These are phyloP conservation scores for Trichoderma aggressivum DNA, from an alignment of 2,329 filamentous ascomycete genomes.

Conservation along the genomic window DNA sequence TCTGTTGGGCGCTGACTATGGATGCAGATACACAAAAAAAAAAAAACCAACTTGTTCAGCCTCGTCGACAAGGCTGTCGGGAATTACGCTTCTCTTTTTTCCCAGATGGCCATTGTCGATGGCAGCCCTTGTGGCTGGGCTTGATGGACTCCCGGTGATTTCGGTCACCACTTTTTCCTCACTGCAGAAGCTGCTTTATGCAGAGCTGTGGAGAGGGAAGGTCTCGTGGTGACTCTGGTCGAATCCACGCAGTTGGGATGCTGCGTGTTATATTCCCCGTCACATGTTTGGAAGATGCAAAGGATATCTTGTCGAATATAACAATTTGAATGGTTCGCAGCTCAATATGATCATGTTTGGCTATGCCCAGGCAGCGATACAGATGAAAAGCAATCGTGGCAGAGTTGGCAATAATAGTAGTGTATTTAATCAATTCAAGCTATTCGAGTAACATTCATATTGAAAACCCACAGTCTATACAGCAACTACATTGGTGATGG, in stretches of 20 bases:
- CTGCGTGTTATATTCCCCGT: background rate
- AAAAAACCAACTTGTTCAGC: background rate
- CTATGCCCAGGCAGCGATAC: no score
- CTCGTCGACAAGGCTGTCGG: background rate
- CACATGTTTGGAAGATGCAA: no score
- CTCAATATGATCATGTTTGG: no score
- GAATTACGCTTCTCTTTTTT: background rate
- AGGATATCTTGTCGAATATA: no score
- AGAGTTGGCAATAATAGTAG: background rate
- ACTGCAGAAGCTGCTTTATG: slow-evolving; percentile 46
- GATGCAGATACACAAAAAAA: background rate
- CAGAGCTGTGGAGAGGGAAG: slow-evolving; percentile 48
- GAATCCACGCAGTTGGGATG: background rate
- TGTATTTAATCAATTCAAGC: background rate
- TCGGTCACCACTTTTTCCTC: slow-evolving; percentile 45
- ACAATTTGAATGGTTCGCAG: no score
- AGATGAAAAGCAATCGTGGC: no score
- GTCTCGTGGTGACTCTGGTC: background rate
- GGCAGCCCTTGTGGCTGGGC: background rate
- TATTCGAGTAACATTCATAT: background rate
- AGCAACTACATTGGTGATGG: background rate
- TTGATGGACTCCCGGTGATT: slow-evolving; percentile 15
- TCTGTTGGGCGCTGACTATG: background rate
- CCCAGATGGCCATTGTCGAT: background rate
- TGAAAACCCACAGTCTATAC: background rate